phyloP scores from a whole-genome alignment of 768 basidiomycete species.

The Russula sp. region DNA sequence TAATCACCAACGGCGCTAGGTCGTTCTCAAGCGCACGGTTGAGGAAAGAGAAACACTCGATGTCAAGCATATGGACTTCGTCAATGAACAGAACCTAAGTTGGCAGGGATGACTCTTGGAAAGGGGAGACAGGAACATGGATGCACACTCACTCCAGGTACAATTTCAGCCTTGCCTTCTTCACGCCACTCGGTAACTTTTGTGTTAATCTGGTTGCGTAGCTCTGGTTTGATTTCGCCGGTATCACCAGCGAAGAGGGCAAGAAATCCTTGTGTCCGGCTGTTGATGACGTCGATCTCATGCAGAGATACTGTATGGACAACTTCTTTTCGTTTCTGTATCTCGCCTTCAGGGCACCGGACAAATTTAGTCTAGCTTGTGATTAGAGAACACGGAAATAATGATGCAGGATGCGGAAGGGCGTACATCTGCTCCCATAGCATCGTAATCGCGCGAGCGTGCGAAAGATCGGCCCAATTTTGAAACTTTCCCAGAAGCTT shows the following conservation, averaged over 20 bases:
- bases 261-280: slow-evolving; percentile 96
- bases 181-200: slow-evolving; percentile 98
- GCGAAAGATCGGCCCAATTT: slow-evolving; percentile 97
- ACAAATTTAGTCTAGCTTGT: slow-evolving; percentile 88
- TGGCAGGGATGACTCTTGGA: slow-evolving; percentile 5
- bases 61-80: slow-evolving; percentile 99
- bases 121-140: background rate
- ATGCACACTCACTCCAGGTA: slow-evolving; percentile 74
- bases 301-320: slow-evolving; percentile 97
- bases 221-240: slow-evolving; percentile 96
- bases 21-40: slow-evolving; percentile 95
- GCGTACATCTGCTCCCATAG: slow-evolving; percentile 97
- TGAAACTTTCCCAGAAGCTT: slow-evolving; percentile 92
- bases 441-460: slow-evolving; percentile 96
- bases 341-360: slow-evolving; percentile 95
- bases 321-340: slow-evolving; percentile 96
- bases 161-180: slow-evolving; percentile 97
- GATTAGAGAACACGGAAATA: background rate
- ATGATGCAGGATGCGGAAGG: slow-evolving; percentile 9
- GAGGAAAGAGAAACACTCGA: slow-evolving; percentile 98
- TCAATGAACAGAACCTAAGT: slow-evolving; percentile 93
- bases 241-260: slow-evolving; percentile 95
- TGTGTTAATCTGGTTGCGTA: slow-evolving; percentile 93
- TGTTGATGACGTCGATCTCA: slow-evolving; percentile 99
- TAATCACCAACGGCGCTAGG: slow-evolving; percentile 91